These are phyloP conservation scores for Blastomyces emzantsi DNA, from an alignment of 2,329 filamentous ascomycete species.

Conservation along the genomic window DNA sequence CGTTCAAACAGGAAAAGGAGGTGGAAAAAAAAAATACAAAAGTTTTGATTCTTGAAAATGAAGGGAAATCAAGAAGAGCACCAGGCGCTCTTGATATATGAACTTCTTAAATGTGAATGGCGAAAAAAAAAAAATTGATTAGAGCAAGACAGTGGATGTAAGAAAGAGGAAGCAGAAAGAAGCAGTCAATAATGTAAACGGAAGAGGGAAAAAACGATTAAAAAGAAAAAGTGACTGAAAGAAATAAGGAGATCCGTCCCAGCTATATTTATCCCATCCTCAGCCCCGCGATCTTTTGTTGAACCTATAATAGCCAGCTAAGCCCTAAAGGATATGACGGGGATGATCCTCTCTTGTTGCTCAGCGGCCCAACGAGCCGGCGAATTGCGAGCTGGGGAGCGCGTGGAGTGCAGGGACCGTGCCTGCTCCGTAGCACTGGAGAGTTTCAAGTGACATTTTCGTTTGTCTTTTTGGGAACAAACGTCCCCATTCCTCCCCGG, in stretches of 20 bases:
- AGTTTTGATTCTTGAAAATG: background rate
- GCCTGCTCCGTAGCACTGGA: background rate
- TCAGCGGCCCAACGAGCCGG: background rate
- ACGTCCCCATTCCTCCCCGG: too few species aligned
- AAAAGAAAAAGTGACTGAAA: background rate
- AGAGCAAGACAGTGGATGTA: background rate
- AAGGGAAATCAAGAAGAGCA: conserved; percentile 3
- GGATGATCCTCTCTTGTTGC: background rate
- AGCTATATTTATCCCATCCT: conserved; percentile 2
- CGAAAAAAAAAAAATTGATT: background rate
- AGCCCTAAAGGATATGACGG: background rate
- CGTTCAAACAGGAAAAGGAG: background rate
- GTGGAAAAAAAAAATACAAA: background rate
- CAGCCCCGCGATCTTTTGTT: background rate
- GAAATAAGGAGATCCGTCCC: background rate
- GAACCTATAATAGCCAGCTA: background rate
- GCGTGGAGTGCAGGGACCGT: background rate
- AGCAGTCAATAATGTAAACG: background rate
- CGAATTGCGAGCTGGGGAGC: background rate
- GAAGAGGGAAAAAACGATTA: background rate
- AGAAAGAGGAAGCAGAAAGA: background rate
- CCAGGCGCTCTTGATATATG: conserved; percentile 7
- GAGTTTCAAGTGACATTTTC: background rate
- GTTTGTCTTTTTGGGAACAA: background rate
- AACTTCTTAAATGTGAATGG: background rate